These are phyloP conservation scores for Torulaspora maleeae DNA, from an alignment of 805 yeast species.

Conservation along the genomic window DNA sequence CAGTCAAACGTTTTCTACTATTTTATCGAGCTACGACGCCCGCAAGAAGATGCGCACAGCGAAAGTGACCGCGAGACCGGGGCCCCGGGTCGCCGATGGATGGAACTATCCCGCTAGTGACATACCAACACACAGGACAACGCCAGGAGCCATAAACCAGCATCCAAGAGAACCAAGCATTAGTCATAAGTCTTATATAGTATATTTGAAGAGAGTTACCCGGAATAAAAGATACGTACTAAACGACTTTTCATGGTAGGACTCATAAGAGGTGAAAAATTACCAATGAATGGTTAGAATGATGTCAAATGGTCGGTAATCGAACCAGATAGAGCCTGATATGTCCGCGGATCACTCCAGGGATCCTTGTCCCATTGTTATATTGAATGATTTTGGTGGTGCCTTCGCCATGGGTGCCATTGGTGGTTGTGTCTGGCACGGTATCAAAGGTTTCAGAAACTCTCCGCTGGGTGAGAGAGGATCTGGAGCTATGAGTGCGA, in stretches of 20 bases:
- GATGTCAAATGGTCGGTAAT: not conserved
- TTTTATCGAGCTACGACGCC: conserved; percentile 7
- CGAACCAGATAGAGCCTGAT: conserved; percentile 5
- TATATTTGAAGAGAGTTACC: not conserved
- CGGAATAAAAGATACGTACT: not conserved
- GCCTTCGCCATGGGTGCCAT: conserved; percentile 99
- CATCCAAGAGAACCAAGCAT: no score
- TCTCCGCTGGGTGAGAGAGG: conserved; percentile 96
- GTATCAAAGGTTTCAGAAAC: conserved; percentile 96
- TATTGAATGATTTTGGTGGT: conserved; percentile 96
- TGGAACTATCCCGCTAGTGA: not conserved
- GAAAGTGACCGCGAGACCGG: not conserved
- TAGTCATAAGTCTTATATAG: no score
- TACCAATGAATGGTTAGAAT: not conserved
- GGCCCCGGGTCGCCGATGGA: not conserved
- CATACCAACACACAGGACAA: no score
- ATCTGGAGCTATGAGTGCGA: conserved; percentile 81
- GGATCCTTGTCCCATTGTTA: conserved; percentile 98
- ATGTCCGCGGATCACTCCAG: conserved; percentile 97
- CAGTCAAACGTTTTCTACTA: conserved; percentile 5
- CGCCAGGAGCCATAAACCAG: no score
- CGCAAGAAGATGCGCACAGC: not conserved
- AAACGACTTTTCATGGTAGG: not conserved
- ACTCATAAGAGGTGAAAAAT: conserved; percentile 1
- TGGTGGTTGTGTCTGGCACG: conserved; percentile 99